Percentiles rank a stretch among this genome's conserved stretches.
phyloP scores from a whole-genome alignment of 2,329 filamentous ascomycete genomes.

The Aspergillus aculeatinus region DNA sequence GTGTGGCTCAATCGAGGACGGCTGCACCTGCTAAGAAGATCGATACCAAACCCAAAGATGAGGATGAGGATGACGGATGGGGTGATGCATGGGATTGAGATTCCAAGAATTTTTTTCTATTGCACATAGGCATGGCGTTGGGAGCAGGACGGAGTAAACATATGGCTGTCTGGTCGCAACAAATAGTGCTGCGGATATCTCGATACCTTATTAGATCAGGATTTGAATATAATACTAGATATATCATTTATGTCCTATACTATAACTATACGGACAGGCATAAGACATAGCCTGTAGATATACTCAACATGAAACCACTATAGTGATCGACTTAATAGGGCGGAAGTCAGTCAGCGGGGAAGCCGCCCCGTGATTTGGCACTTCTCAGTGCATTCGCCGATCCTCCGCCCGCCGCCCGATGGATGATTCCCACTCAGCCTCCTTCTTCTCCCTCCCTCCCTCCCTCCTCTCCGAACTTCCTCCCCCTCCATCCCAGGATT shows the following conservation, averaged over 20 bases:
- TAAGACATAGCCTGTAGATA: background rate
- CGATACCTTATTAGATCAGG: no score
- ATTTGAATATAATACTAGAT: no score
- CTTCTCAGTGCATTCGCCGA: background rate
- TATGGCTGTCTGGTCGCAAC: background rate
- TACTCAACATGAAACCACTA: constrained; percentile 1
- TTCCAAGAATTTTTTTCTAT: background rate
- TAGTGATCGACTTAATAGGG: constrained; percentile 3
- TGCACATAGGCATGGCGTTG: background rate
- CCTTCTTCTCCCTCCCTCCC: background rate
- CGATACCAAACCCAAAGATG: constrained; percentile 60
- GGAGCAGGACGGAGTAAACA: background rate
- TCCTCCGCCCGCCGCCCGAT: background rate
- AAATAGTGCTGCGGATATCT: background rate
- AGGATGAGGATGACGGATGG: constrained; percentile 47
- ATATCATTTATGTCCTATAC: background rate
- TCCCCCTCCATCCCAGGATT: background rate
- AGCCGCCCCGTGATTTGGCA: constrained; percentile 19
- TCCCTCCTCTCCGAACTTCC: background rate
- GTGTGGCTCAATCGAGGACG: constrained; percentile 48
- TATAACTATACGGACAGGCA: background rate
- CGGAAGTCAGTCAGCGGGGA: constrained; percentile 10
- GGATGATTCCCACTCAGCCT: background rate
- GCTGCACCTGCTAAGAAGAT: constrained; percentile 62
- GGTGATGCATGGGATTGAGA: constrained; percentile 50